Percentiles rank a stretch among this genome's conserved stretches.
Evolutionary conservation across 306 rosid genomes (phyloP).

Genomic region (Acacia crassicarpa): DNA sequence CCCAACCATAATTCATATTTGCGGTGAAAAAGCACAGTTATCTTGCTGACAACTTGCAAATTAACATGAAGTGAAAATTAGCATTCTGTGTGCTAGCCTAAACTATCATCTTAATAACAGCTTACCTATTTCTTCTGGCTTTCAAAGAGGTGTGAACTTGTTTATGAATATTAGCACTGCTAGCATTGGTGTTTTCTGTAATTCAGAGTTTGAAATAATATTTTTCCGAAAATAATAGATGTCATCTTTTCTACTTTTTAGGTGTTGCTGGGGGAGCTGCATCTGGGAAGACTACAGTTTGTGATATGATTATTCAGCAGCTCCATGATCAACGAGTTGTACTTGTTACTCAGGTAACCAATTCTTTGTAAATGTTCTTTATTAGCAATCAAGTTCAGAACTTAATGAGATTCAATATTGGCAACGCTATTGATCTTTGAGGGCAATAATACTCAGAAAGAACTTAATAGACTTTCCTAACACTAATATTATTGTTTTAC

Average conservation of each 20-base stretch:
- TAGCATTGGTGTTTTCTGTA: background rate
- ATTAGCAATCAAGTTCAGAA: constrained; percentile 12
- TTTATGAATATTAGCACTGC: constrained; percentile 1
- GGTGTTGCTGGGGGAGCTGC: constrained; percentile 99
- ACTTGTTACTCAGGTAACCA: constrained; percentile 86
- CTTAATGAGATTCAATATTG: constrained; percentile 6
- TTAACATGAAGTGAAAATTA: constrained; percentile 5
- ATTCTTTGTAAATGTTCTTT: constrained; percentile 4
- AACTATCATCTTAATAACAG: background rate
- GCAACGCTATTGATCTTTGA: constrained; percentile 1
- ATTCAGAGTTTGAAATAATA: background rate
- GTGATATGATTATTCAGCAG: constrained; percentile 98
- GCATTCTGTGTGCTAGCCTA: background rate
- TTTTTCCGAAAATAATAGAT: background rate
- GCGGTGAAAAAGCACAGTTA: background rate
- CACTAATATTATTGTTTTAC: background rate
- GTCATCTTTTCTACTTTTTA: constrained; percentile 12
- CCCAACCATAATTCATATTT: constrained; percentile 1
- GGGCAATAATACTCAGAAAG: background rate
- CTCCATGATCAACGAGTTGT: constrained; percentile 99
- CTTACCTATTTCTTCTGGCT: background rate
- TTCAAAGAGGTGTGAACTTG: constrained; percentile 5
- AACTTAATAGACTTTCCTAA: background rate
- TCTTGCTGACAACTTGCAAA: constrained; percentile 14
- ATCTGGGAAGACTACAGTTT: constrained; percentile 92